Conservation (phyloP, 2,329 filamentous ascomycete genomes). For the Zopfia rhizophila region DNA sequence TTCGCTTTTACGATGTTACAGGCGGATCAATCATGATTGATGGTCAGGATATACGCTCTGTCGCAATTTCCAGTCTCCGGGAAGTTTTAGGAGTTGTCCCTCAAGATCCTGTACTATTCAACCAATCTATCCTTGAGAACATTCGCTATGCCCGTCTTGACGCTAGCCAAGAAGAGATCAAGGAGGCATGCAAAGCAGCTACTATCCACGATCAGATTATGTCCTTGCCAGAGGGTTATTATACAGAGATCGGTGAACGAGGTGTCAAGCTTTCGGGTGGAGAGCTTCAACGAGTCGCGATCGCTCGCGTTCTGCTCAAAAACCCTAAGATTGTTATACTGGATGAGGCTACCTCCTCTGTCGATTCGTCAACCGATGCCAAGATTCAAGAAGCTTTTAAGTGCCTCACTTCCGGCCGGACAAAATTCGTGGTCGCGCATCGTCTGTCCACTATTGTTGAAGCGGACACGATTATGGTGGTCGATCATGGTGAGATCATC, state of each 20-base stretch:
- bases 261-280: slow-evolving; percentile 68
- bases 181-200: slow-evolving; percentile 69
- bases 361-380: slow-evolving; percentile 77
- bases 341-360: slow-evolving; percentile 88
- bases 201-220: slow-evolving; percentile 73
- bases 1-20: slow-evolving; percentile 69
- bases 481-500: slow-evolving; percentile 78
- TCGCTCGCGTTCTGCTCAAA: slow-evolving; percentile 81
- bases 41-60: slow-evolving; percentile 67
- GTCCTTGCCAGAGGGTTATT: slow-evolving; percentile 61
- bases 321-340: slow-evolving; percentile 83
- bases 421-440: slow-evolving; percentile 77
- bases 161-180: slow-evolving; percentile 69
- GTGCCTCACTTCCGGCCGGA: slow-evolving; percentile 68
- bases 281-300: slow-evolving; percentile 73
- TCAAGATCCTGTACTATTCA: slow-evolving; percentile 72
- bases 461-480: slow-evolving; percentile 84
- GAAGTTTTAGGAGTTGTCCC: slow-evolving; percentile 71
- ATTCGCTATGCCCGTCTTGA: slow-evolving; percentile 70
- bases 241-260: slow-evolving; percentile 53
- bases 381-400: slow-evolving; percentile 72
- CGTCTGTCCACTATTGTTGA: slow-evolving; percentile 86
- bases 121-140: slow-evolving; percentile 72
- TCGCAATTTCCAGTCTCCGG: slow-evolving; percentile 68
- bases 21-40: slow-evolving; percentile 67